These are phyloP conservation scores for Irpex sp. DNA, from an alignment of 1,284 basidiomycete species.

Conservation along the genomic window DNA sequence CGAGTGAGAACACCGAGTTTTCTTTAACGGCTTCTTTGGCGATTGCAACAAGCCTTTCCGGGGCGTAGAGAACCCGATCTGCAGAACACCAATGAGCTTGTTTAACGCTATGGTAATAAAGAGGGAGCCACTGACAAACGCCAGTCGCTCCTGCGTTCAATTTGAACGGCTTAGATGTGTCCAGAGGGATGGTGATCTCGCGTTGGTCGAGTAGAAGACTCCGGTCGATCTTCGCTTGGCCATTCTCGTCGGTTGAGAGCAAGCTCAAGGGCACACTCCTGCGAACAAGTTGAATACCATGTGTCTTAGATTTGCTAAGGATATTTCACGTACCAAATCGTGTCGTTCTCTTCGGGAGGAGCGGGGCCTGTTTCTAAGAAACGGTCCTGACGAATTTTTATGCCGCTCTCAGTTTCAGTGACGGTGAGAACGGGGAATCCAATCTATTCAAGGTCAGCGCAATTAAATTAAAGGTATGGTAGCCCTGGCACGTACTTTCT, in stretches of 20 bases:
- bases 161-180: slow-evolving; percentile 75
- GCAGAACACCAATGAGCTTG: not conserved
- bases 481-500: slow-evolving; percentile 51
- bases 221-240: slow-evolving; percentile 61
- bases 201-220: slow-evolving; percentile 68
- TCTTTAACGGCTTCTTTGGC: slow-evolving; percentile 73
- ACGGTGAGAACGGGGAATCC: slow-evolving; percentile 87
- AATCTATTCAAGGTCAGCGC: not conserved
- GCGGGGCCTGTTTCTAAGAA: slow-evolving; percentile 87
- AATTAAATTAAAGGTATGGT: not conserved
- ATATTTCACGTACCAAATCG: slow-evolving; percentile 52
- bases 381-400: slow-evolving; percentile 84
- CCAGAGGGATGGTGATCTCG: slow-evolving; percentile 66
- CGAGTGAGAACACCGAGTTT: slow-evolving; percentile 67
- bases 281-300: slow-evolving; percentile 2
- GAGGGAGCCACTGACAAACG: slow-evolving; percentile 61
- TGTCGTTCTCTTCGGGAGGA: slow-evolving; percentile 83
- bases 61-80: slow-evolving; percentile 88
- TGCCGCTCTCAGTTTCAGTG: slow-evolving; percentile 68
- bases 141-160: slow-evolving; percentile 89
- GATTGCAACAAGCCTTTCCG: slow-evolving; percentile 77
- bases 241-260: slow-evolving; percentile 57
- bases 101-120: not conserved
- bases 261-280: slow-evolving; percentile 84
- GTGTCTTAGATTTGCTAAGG: not conserved